Conservation (phyloP, 148 eudicot genomes). For the Chenopodium quinoa region DNA sequence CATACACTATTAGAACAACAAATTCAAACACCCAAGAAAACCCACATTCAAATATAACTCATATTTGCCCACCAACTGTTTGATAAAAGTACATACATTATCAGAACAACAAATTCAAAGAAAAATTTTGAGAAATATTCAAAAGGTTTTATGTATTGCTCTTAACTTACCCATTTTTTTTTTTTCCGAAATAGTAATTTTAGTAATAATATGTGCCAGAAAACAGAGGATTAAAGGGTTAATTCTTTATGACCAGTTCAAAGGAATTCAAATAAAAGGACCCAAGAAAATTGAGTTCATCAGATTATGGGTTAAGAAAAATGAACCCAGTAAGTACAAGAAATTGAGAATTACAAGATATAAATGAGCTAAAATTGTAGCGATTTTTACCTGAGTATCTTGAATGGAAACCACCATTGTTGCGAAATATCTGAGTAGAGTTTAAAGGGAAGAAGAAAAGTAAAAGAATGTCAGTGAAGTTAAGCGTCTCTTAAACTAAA, state of each 20-base stretch:
- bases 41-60: neutral
- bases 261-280: neutral
- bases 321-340: neutral
- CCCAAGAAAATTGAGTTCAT: neutral
- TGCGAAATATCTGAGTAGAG: neutral
- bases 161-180: neutral
- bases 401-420: constrained; percentile 11
- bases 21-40: neutral
- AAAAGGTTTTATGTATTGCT: neutral
- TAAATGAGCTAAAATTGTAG: neutral
- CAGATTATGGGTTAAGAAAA: neutral
- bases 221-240: neutral
- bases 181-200: too few species aligned
- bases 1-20: too few species aligned
- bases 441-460: neutral
- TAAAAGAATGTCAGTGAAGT: too few species aligned
- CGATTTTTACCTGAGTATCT: neutral
- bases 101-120: neutral
- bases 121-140: neutral
- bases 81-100: constrained; percentile 18
- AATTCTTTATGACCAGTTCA: neutral
- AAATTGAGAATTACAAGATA: neutral
- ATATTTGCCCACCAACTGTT: constrained; percentile 21
- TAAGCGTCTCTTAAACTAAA: too few species aligned
- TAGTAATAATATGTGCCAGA: neutral